Evolutionary conservation across 2,329 filamentous ascomycete species (phyloP).

Genomic region (Aspergillus costaricaensis): DNA sequence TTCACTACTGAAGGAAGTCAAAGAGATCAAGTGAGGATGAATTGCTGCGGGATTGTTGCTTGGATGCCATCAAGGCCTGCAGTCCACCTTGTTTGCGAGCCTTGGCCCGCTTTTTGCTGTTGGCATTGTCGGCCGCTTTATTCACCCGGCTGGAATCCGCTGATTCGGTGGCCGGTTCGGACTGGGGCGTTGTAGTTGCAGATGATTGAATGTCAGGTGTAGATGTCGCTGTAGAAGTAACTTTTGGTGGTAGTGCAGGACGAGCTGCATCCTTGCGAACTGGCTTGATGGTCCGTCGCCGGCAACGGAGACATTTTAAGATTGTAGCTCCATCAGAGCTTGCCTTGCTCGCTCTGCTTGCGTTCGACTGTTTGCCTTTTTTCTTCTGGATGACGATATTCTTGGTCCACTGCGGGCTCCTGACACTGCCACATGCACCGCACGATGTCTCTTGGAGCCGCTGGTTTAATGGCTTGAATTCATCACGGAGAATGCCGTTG

Average conservation of each 20-base stretch:
- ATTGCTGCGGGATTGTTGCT: slow-evolving; percentile 32
- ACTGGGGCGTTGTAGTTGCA: slow-evolving; percentile 14
- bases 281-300: slow-evolving; percentile 34
- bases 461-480: slow-evolving; percentile 35
- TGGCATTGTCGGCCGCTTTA: slow-evolving; percentile 43
- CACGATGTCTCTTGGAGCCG: slow-evolving; percentile 39
- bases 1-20: slow-evolving; percentile 54
- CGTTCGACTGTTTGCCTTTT: slow-evolving; percentile 15
- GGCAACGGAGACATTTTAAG: slow-evolving; percentile 42
- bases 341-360: slow-evolving; percentile 13
- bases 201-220: slow-evolving; percentile 12
- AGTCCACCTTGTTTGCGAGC: slow-evolving; percentile 56
- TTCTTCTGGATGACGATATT: slow-evolving; percentile 29
- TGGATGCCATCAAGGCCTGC: slow-evolving; percentile 55
- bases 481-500: slow-evolving; percentile 38
- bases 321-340: slow-evolving; percentile 30
- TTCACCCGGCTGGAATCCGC: slow-evolving; percentile 12
- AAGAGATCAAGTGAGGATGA: slow-evolving; percentile 51
- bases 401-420: slow-evolving; percentile 35
- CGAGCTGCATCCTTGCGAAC: slow-evolving; percentile 20
- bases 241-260: slow-evolving; percentile 15
- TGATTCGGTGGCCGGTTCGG: slow-evolving; percentile 9
- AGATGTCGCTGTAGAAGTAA: slow-evolving; percentile 13
- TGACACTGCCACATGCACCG: slow-evolving; percentile 43
- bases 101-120: slow-evolving; percentile 59